A percentile compares a stretch with the other conserved stretches of the same genome.
These are phyloP conservation scores for Fagus crenata DNA, from an alignment of 306 rosid species.

Conservation along the genomic window DNA sequence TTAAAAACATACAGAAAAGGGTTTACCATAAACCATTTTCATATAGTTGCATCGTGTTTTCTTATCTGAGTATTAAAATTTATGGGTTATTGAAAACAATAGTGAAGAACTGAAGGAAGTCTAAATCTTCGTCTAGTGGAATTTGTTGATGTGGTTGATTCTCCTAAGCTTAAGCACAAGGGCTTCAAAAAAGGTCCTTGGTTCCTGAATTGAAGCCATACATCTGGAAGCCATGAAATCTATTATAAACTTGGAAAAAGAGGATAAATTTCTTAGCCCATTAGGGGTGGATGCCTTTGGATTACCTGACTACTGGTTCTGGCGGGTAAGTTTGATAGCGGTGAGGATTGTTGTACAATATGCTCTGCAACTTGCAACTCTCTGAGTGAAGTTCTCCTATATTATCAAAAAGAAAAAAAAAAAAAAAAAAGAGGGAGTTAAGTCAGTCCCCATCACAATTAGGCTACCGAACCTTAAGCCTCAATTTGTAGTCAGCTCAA, in stretches of 20 bases:
- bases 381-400: too few species aligned
- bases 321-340: too few species aligned
- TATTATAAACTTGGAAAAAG: not conserved
- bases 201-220: not conserved
- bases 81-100: not conserved
- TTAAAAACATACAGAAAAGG: not conserved
- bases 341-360: too few species aligned
- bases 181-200: conserved; percentile 1
- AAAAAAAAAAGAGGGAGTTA: not conserved
- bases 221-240: not conserved
- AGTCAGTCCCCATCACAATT: not conserved
- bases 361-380: too few species aligned
- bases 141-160: not conserved
- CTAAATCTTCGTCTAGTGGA: not conserved
- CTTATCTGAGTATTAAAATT: not conserved
- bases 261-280: too few species aligned
- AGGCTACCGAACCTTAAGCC: not conserved
- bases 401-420: too few species aligned
- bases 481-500: not conserved
- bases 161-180: not conserved
- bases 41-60: not conserved
- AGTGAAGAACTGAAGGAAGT: too few species aligned
- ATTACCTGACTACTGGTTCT: too few species aligned
- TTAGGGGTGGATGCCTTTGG: too few species aligned
- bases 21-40: not conserved